Evolutionary conservation across 140 eudicot genomes (phyloP).

Genomic region (Anethum foeniculum): DNA sequence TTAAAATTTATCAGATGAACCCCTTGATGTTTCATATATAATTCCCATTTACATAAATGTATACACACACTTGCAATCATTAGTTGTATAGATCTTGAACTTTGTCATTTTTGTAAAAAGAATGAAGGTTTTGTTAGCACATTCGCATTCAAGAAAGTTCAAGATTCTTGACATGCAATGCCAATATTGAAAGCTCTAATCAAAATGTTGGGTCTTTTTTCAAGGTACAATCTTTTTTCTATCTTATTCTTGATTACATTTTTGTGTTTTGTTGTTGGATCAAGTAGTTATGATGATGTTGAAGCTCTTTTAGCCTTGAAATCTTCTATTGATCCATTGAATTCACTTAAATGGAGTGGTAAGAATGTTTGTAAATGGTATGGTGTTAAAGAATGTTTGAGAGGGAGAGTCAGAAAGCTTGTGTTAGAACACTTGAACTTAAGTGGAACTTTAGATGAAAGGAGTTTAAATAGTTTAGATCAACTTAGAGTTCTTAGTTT

Average conservation of each 20-base stretch:
- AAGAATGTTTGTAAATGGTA: constrained; percentile 54
- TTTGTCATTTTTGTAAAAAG: neutral
- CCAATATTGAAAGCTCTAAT: neutral
- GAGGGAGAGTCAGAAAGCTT: constrained; percentile 67
- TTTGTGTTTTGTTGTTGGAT: constrained; percentile 11
- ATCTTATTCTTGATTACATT: constrained; percentile 4
- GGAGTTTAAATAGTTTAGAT: constrained; percentile 39
- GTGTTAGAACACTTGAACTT: constrained; percentile 53
- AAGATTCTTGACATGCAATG: constrained; percentile 11
- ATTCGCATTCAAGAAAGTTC: neutral
- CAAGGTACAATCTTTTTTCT: neutral
- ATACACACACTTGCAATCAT: neutral
- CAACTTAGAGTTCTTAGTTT: constrained; percentile 75
- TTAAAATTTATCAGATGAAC: neutral
- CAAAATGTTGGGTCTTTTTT: neutral
- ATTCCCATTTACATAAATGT: neutral
- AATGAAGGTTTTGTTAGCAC: neutral
- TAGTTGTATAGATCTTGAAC: constrained; percentile 3
- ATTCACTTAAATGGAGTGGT: constrained; percentile 52
- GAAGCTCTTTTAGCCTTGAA: constrained; percentile 55
- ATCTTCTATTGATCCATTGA: constrained; percentile 43
- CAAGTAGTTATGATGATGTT: constrained; percentile 32
- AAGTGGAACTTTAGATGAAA: constrained; percentile 40
- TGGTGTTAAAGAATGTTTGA: constrained; percentile 61
- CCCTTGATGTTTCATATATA: neutral